These are phyloP conservation scores for Aspergillus sergii DNA, from an alignment of 2,329 filamentous ascomycete genomes.

Conservation along the genomic window DNA sequence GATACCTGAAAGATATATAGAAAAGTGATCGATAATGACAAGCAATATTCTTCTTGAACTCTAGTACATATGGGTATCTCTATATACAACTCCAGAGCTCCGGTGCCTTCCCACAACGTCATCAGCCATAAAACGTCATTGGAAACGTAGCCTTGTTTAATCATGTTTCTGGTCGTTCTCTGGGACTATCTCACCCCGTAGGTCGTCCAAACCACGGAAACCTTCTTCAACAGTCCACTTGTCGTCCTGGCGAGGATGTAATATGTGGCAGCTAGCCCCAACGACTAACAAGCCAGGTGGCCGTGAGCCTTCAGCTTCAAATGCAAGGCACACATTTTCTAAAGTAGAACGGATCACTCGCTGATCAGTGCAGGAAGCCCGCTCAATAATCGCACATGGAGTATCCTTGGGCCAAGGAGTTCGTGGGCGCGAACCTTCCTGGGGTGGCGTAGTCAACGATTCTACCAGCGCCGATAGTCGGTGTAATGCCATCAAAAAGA, in stretches of 20 bases:
- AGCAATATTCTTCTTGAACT: not conserved
- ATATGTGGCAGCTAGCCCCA: constrained; percentile 77
- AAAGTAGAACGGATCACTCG: constrained; percentile 87
- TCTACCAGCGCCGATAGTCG: constrained; percentile 73
- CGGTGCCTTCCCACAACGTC: not conserved
- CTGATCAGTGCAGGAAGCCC: constrained; percentile 92
- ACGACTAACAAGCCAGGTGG: constrained; percentile 88
- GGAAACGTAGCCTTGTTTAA: not conserved
- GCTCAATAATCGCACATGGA: constrained; percentile 89
- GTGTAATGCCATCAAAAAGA: constrained; percentile 95
- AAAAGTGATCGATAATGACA: not conserved
- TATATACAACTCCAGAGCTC: constrained; percentile 12
- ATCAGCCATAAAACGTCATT: constrained; percentile 1
- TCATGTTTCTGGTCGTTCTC: not conserved
- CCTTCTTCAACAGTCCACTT: constrained; percentile 88
- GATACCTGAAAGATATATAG: not conserved
- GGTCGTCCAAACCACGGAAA: constrained; percentile 70
- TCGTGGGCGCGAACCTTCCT: constrained; percentile 28
- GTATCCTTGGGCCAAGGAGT: constrained; percentile 70
- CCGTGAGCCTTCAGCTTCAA: constrained; percentile 85
- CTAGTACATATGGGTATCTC: constrained; percentile 14
- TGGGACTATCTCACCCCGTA: constrained; percentile 28
- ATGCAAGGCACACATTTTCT: constrained; percentile 73
- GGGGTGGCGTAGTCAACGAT: constrained; percentile 59
- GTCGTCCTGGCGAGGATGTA: constrained; percentile 63